Evolutionary conservation across 768 basidiomycete species (phyloP), one percentile per base, ranked within the genome.

Genomic region (Lepiota subincarnata): DNA sequence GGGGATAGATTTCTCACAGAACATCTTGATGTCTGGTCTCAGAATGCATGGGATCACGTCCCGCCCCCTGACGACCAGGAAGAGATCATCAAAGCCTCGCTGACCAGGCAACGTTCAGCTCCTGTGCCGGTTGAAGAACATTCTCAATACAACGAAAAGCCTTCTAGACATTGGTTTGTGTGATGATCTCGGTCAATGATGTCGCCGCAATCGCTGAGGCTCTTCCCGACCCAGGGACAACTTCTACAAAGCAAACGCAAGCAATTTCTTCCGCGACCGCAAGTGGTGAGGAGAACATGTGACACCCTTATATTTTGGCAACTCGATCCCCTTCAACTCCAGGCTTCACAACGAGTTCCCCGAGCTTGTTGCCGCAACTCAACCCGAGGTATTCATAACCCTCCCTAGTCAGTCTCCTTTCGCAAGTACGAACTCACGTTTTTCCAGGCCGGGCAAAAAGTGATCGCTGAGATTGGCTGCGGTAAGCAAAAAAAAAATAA

Each of bases 301-400:
- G 37, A 12, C 24, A 45, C 28, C 16, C 2, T 31, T 44, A 37
- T 20, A 8, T 28, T 19, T 31, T 36, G 24, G 42, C 19, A 48
- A 50, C 55, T 53, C 47, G 50, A 59, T 54, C 42, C 37, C n/a
- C 42, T 44, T 46, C 55, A 26, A 56, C 48, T 50, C 24, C 58
- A 89, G 87, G 96, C 75, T 98, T 26, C 82, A 89, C 60, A 83
- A 91, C n/a, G 97, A 99, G 67, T 98, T 98, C 62, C 90, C 89
- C 0, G 94, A 98, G 62, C 78, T 98, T 18, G 72, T 88, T 20
- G 76, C 76, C 10, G 86, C 87, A 1, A 79, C 87, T 11, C 74
- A 84, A 57, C 72, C 81, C 2, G 80, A 87, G 58, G 90, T 90
- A 66, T 42, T 54, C 37, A 48, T 38, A 6, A 31, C 4, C 49